Evolutionary conservation across 805 yeast species (phyloP), one percentile per base, ranked within the genome.

Genomic region (Candida cerambycidarum): DNA sequence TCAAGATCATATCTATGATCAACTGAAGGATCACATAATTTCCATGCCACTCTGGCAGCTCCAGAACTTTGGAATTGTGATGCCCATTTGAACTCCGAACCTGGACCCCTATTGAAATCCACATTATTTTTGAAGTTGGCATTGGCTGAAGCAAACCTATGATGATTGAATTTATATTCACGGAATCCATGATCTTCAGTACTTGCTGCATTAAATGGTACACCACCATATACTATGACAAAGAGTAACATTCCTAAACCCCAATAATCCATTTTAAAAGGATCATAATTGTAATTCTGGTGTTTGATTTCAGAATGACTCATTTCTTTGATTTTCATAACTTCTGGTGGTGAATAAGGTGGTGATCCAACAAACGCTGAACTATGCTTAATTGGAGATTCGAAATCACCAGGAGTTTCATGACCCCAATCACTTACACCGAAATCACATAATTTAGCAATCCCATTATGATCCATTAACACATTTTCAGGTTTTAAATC

Each of bases 321-420:
- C 45, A 61, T 39, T 29, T 66, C 75, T 45, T 69, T 71, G 48
- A 77, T 65, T 19, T 64, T 58, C 76, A 80, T 75, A 12, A 84
- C 86, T 61, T 85, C 93, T 1, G 95, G 93, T 4, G 92, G 80
- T 10, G 83, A 78, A 59, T 83, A 85, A 1, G 93, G 93, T 3
- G 93, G 88, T 1, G 90, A 83, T 1, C 95, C 93, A 32, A 84
- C 83, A 58, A 76, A 75, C 1, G 79, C 66, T 32, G 73, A 65
- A 51, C 74, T 61, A 24, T 54, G 36, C 38, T 61, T 62, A 10
- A 75, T 48, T 3, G 69, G 66, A 17, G 79, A 69, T 0, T 59
- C 51, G 15, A 75, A 63, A 59, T 84, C 78, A 1, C 76, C 74
- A 1, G 76, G 77, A 15, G 59, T 67, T 39, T 63, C 74, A 58